These are phyloP conservation scores for Sedum album DNA, from an alignment of 164 flowering plant genomes.

Conservation along the genomic window DNA sequence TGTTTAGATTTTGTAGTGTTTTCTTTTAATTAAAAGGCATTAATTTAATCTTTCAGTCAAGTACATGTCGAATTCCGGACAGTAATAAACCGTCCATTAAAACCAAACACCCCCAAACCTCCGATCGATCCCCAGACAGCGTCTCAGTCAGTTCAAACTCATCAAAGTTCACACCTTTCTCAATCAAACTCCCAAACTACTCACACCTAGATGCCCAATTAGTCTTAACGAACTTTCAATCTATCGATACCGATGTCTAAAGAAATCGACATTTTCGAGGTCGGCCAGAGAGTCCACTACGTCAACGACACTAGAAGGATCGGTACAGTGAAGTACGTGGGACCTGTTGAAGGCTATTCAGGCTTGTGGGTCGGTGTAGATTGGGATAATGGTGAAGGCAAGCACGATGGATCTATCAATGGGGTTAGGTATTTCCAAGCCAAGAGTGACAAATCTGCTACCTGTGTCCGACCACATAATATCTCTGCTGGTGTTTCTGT, in stretches of 20 bases:
- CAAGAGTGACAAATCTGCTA: slow-evolving; percentile 41
- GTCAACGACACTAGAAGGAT: slow-evolving; percentile 44
- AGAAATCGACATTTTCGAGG: slow-evolving; percentile 20
- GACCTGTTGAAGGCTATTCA: slow-evolving; percentile 59
- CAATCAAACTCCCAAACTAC: not conserved
- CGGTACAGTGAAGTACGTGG: slow-evolving; percentile 73
- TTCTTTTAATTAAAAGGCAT: no score
- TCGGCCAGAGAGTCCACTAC: slow-evolving; percentile 65
- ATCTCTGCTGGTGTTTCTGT: slow-evolving; percentile 59
- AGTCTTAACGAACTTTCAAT: no score
- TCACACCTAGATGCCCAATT: not conserved
- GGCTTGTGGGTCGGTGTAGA: slow-evolving; percentile 90
- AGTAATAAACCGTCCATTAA: no score
- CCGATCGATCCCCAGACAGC: not conserved
- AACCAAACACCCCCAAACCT: not conserved
- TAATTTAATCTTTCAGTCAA: no score
- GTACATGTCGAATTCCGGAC: no score
- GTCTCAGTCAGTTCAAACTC: not conserved
- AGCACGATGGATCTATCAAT: slow-evolving; percentile 81
- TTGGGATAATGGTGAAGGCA: slow-evolving; percentile 82
- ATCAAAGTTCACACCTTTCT: not conserved
- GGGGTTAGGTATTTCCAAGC: slow-evolving; percentile 66
- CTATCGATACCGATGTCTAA: not conserved
- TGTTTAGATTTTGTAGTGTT: no score
- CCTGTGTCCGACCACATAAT: slow-evolving; percentile 61